Evolutionary conservation across 495 filamentous ascomycete species (phyloP), one percentile per base, ranked within the genome.

Genomic region (Xylaria telfairii): DNA sequence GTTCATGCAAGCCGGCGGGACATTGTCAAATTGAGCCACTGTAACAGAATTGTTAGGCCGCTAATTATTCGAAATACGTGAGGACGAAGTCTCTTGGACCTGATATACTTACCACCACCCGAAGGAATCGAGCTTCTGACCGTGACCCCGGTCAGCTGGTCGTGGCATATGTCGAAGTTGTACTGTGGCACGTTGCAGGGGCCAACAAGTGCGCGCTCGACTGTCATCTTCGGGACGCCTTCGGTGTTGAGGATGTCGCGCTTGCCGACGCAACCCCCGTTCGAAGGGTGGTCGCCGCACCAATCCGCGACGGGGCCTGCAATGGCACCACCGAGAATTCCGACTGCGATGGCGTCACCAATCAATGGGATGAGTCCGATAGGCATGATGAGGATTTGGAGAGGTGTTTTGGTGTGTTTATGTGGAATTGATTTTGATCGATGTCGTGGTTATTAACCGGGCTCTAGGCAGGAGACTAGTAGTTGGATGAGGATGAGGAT

Each of bases 1-100:
- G 41, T 73, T 57, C 71, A 73, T 70, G 61, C 71, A 73, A 56
- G 71, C 71, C 15, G 71, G 71, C 13, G 71, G 71, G 2, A 73
- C 51, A 42, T 66, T 57, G 61, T 69, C 61, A 17, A 73, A 73
- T n/a, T 56, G 15, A 15, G 49, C 71, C 8, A 47, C 71, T 73
- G 60, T 30, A 37, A 9, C 10, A 28, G 9, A 17, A 30, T 56
- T 32, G 30, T 42, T 39, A 53, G 64, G 3, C 6, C n/a, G n/a
- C n/a, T n/a, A n/a, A 15, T 5, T 19, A 13, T 10, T 56, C 12
- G 19, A 10, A 24, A 32, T 56, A 28, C 12, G 1, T 28, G 24
- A 15, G 26, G 26, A 13, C 26, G 32, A 3, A 19, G 10, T 56
- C 26, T 26, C 47, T 4, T 4, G 47, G n/a, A 53, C 10, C 24